These are phyloP conservation scores for Aspergillus haitiensis DNA, from an alignment of 495 filamentous ascomycete genomes.

Conservation along the genomic window DNA sequence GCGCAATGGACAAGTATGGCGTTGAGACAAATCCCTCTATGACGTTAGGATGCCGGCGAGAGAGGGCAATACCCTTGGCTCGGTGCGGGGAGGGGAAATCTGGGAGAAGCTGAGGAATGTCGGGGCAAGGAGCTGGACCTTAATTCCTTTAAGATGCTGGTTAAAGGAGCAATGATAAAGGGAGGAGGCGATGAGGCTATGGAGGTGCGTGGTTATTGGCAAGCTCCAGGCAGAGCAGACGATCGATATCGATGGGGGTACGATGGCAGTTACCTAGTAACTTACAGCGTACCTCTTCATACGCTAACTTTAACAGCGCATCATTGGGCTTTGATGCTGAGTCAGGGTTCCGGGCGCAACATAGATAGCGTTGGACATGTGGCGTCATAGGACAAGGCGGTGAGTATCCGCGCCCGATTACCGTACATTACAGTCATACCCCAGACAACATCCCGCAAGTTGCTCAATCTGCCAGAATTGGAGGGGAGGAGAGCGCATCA, in stretches of 20 bases:
- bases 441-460: background rate
- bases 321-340: slow-evolving; percentile 5
- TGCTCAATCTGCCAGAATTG: slow-evolving; percentile 1
- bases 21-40: slow-evolving; percentile 18
- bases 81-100: background rate
- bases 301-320: background rate
- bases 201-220: background rate
- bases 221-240: slow-evolving; percentile 25
- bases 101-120: background rate
- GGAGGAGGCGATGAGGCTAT: slow-evolving; percentile 1
- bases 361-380: background rate
- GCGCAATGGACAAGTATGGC: slow-evolving; percentile 11
- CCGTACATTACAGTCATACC: slow-evolving; percentile 1
- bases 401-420: slow-evolving; percentile 1
- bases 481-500: background rate
- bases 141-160: background rate
- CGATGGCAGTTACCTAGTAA: slow-evolving; percentile 10
- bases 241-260: slow-evolving; percentile 7
- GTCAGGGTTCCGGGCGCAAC: slow-evolving; percentile 10
- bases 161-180: slow-evolving; percentile 6
- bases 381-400: slow-evolving; percentile 21
- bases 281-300: slow-evolving; percentile 1
- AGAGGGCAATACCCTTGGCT: background rate
- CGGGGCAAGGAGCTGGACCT: background rate
- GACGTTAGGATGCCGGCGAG: slow-evolving; percentile 27